A percentile compares a stretch with the other conserved stretches of the same genome.
These are phyloP conservation scores for Pseudocercospora fuligena DNA, from an alignment of 2,329 filamentous ascomycete genomes.

Conservation along the genomic window DNA sequence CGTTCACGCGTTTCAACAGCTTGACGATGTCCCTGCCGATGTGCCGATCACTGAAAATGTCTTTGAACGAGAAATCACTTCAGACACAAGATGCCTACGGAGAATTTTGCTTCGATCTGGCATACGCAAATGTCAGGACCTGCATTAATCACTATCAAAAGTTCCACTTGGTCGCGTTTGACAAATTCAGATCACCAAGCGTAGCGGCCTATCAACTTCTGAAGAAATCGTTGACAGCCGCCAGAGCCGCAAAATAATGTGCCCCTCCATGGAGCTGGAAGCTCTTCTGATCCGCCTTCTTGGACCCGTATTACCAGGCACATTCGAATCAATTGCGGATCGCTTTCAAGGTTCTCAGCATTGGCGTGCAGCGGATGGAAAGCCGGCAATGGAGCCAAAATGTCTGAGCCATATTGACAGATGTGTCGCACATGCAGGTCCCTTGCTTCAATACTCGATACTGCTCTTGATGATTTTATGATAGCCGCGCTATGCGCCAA, in stretches of 20 bases:
- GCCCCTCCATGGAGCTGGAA: conserved; percentile 1
- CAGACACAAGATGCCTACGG: not conserved
- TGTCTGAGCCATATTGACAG: not conserved
- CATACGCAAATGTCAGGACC: not conserved
- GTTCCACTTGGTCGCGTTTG: not conserved
- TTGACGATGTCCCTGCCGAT: not conserved
- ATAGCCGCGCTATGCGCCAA: conserved; percentile 5
- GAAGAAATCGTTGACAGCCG: conserved; percentile 5
- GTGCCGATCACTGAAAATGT: not conserved
- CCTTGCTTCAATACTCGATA: not conserved
- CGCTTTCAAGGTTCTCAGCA: not conserved
- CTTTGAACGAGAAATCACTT: not conserved
- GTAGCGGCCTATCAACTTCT: not conserved
- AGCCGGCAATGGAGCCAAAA: not conserved
- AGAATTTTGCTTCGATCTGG: not conserved
- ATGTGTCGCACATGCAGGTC: not conserved
- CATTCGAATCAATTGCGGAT: not conserved
- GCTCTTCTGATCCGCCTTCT: not conserved
- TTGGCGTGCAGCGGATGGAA: not conserved
- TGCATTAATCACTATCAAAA: not conserved
- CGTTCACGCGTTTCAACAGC: not conserved
- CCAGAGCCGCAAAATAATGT: conserved; percentile 1
- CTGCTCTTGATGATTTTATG: not conserved
- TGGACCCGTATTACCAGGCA: not conserved
- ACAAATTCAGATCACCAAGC: not conserved